Percentiles rank a stretch among this genome's conserved stretches.
Conservation (phyloP, 768 basidiomycete genomes). For the Gyrodon lividus region DNA sequence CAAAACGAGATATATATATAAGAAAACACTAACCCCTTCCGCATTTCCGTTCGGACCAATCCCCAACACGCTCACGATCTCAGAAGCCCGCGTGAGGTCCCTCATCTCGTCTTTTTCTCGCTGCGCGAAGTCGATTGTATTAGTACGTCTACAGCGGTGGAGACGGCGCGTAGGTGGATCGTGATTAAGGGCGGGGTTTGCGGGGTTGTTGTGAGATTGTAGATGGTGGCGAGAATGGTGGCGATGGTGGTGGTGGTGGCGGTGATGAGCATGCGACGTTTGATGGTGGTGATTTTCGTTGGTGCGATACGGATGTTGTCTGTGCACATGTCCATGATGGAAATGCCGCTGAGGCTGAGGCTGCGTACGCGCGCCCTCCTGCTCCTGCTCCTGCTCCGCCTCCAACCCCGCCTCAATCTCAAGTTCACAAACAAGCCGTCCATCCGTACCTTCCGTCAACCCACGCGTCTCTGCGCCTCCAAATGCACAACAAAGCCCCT, state of each 20-base stretch:
- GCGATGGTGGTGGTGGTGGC: background rate
- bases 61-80: constrained; percentile 57
- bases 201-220: background rate
- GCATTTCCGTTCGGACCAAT: constrained; percentile 7
- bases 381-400: constrained; percentile 1
- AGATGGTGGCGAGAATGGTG: too few species aligned
- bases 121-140: constrained; percentile 78
- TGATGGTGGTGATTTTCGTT: background rate
- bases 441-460: constrained; percentile 35
- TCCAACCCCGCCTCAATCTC: constrained; percentile 21
- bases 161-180: constrained; percentile 14
- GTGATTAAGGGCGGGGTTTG: background rate
- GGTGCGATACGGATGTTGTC: background rate
- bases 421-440: constrained; percentile 18
- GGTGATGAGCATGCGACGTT: background rate
- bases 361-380: background rate
- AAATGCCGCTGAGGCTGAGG: background rate
- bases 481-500: background rate
- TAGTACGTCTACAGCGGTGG: constrained; percentile 36
- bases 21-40: constrained; percentile 8
- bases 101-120: constrained; percentile 90
- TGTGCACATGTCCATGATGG: background rate
- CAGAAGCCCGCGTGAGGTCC: constrained; percentile 77
- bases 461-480: constrained; percentile 10
- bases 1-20: background rate